A percentile compares a stretch with the other conserved stretches of the same genome.
Evolutionary conservation across 2,329 filamentous ascomycete species (phyloP).

Genomic region (Penicillium concentricum): DNA sequence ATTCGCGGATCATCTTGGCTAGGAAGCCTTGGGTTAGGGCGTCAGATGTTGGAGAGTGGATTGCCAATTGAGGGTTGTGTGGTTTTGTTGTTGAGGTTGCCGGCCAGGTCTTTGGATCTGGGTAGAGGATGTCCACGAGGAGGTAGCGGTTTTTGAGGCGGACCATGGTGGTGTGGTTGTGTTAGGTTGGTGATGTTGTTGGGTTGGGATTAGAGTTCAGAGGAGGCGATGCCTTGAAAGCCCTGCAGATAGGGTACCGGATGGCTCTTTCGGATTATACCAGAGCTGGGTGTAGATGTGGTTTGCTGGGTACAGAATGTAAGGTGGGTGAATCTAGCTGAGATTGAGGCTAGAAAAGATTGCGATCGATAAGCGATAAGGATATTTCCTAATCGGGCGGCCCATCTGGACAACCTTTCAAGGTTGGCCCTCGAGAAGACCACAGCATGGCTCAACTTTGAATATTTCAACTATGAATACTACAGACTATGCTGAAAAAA

Average conservation of each 20-base stretch:
- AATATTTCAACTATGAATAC: neutral
- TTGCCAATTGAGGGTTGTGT: conserved; percentile 58
- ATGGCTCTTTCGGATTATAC: neutral
- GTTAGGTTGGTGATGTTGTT: neutral
- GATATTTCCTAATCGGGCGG: conserved; percentile 5
- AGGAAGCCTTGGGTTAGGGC: conserved; percentile 66
- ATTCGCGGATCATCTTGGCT: conserved; percentile 66
- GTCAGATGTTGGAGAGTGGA: conserved; percentile 76
- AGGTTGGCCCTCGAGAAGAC: neutral
- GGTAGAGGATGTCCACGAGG: conserved; percentile 90
- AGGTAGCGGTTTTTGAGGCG: conserved; percentile 95
- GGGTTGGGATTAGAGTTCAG: neutral
- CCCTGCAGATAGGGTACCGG: neutral
- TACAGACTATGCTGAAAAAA: neutral
- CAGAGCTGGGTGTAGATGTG: neutral
- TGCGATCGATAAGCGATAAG: conserved; percentile 17
- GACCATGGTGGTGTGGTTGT: conserved; percentile 65
- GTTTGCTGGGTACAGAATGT: neutral
- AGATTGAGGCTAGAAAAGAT: conserved; percentile 8
- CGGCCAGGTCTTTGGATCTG: conserved; percentile 51
- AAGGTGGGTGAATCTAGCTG: neutral
- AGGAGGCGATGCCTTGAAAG: neutral
- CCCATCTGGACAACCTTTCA: neutral
- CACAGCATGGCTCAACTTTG: too few relatives aligned
- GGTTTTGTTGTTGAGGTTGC: conserved; percentile 20